A percentile compares a stretch with the other conserved stretches of the same genome.
Conservation (phyloP, 2,329 filamentous ascomycete species). For the Lachnellula arida region DNA sequence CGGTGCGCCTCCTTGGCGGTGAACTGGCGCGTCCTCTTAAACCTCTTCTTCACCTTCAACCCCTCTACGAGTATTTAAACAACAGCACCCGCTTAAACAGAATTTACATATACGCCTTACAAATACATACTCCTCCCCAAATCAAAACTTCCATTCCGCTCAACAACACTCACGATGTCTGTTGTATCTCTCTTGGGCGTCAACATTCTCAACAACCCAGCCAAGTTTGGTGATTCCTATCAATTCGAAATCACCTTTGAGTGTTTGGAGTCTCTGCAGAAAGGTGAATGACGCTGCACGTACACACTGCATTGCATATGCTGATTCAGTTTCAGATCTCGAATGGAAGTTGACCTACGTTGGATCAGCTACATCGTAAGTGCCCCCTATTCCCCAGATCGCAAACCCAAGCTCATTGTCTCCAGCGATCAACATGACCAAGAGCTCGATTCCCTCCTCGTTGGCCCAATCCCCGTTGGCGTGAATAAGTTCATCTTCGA, state of each 20-base stretch:
- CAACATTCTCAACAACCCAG: conserved; percentile 95
- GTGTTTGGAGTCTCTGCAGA: conserved; percentile 89
- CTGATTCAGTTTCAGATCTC: conserved; percentile 59
- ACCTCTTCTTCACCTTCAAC: not conserved
- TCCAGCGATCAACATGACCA: conserved; percentile 76
- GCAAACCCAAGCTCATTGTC: not conserved
- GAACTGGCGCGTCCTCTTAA: not conserved
- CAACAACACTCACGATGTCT: conserved; percentile 62
- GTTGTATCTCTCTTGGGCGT: conserved; percentile 94
- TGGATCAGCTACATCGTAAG: conserved; percentile 93
- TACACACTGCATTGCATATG: not conserved
- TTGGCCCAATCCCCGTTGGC: conserved; percentile 94
- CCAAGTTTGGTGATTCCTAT: conserved; percentile 87
- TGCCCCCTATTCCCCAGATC: conserved; percentile 23
- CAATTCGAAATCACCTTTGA: conserved; percentile 99
- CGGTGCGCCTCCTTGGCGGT: not conserved
- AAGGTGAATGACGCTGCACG: conserved; percentile 53
- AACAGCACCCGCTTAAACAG: not conserved
- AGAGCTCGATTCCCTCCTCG: conserved; percentile 93
- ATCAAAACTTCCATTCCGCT: not conserved
- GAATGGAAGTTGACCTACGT: conserved; percentile 99
- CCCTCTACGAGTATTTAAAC: not conserved
- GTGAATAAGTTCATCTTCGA: conserved; percentile 99
- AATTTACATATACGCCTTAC: not conserved
- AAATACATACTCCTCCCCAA: not conserved